Conservation (phyloP, 352 stramenopile genomes). For the Halophytophthora polymorphica region DNA sequence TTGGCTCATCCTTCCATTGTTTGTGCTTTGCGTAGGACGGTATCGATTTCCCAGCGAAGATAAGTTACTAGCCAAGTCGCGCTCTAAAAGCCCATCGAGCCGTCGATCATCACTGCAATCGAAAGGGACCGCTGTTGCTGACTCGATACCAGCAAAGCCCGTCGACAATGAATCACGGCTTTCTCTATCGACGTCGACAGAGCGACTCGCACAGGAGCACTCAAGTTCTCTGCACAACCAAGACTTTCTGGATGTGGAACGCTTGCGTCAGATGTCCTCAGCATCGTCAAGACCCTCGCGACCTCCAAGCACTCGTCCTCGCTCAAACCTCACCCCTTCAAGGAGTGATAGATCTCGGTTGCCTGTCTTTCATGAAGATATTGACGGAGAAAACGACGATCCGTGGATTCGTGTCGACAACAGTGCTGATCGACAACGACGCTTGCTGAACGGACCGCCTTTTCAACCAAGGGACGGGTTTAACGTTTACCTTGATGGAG, state of each 20-base stretch:
- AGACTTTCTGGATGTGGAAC: constrained; percentile 35
- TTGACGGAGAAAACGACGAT: constrained; percentile 12
- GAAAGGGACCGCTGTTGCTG: constrained; percentile 6
- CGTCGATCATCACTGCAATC: constrained; percentile 10
- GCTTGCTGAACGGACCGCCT: constrained; percentile 14
- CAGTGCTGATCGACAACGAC: constrained; percentile 19
- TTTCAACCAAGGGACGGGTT: constrained; percentile 75
- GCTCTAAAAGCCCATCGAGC: constrained; percentile 5
- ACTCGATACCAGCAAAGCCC: neutral
- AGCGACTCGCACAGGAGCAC: neutral
- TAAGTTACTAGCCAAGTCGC: constrained; percentile 8
- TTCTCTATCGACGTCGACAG: constrained; percentile 1
- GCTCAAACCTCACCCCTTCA: constrained; percentile 14
- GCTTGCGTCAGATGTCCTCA: constrained; percentile 25
- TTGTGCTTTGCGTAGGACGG: constrained; percentile 2
- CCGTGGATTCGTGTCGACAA: constrained; percentile 48
- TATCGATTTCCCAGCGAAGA: constrained; percentile 16
- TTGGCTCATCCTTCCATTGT: constrained; percentile 1
- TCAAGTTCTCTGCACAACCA: constrained; percentile 12
- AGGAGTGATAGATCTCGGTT: constrained; percentile 21
- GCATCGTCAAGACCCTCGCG: constrained; percentile 31
- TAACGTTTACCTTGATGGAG: constrained; percentile 77
- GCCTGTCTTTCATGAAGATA: constrained; percentile 20
- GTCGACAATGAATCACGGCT: constrained; percentile 3
- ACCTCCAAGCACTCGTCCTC: constrained; percentile 24